phyloP scores from a whole-genome alignment of 1,284 basidiomycete genomes.

The Apiotrichum sp. region DNA sequence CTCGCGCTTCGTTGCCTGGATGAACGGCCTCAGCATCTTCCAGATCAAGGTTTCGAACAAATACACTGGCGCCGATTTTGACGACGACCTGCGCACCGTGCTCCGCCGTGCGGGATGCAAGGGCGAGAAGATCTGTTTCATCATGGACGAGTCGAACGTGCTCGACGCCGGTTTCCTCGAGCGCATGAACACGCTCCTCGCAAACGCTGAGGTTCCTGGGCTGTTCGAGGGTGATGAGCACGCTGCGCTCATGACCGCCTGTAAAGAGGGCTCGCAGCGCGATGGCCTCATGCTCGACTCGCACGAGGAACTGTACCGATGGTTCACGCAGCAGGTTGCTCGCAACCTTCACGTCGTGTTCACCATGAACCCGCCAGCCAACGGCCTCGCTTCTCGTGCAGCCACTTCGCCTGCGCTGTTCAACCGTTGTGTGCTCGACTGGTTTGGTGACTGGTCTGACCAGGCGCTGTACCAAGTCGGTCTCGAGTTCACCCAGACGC shows the following conservation, averaged over 20 bases:
- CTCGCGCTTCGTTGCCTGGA: constrained; percentile 98
- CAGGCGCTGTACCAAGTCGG: constrained; percentile 96
- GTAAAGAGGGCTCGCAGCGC: constrained; percentile 96
- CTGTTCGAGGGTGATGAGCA: constrained; percentile 98
- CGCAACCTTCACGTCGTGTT: constrained; percentile 96
- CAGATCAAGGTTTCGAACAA: constrained; percentile 99
- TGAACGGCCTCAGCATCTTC: constrained; percentile 98
- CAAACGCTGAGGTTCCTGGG: constrained; percentile 99
- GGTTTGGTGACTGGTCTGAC: constrained; percentile 98
- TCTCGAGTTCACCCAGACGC: constrained; percentile 83
- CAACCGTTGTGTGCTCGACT: constrained; percentile 96
- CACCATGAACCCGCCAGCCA: constrained; percentile 98
- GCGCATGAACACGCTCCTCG: constrained; percentile 97
- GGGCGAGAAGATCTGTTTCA: constrained; percentile 98
- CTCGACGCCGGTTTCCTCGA: constrained; percentile 97
- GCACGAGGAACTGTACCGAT: constrained; percentile 90
- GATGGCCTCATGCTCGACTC: constrained; percentile 98
- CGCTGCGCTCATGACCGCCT: constrained; percentile 92
- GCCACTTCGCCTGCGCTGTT: constrained; percentile 96
- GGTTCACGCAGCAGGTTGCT: constrained; percentile 96
- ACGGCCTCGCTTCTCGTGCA: constrained; percentile 87
- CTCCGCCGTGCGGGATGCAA: constrained; percentile 93
- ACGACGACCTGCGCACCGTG: constrained; percentile 90
- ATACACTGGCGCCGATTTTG: constrained; percentile 97
- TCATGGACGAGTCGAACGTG: constrained; percentile 99